Percentiles rank a stretch among this genome's conserved stretches.
These are phyloP conservation scores for Schizosaccharomyces japonicus DNA, from an alignment of 805 yeast genomes.

Conservation along the genomic window DNA sequence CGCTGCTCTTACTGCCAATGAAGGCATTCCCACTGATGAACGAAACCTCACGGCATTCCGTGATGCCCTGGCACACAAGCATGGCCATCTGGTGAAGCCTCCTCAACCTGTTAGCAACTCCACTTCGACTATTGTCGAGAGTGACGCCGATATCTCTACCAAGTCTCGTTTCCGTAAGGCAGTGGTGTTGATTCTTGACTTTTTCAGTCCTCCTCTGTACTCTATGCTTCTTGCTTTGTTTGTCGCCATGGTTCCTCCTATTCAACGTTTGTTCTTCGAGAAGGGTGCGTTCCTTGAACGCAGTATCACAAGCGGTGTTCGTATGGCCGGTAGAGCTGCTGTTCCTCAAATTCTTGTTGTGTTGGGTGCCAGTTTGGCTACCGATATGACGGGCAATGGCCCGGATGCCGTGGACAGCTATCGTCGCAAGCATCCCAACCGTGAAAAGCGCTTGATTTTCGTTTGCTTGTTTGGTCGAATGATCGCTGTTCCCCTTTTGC, in stretches of 20 bases:
- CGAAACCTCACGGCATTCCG: too few relatives aligned
- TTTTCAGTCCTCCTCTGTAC: constrained; percentile 24
- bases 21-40: too few relatives aligned
- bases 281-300: constrained; percentile 24
- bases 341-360: constrained; percentile 39
- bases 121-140: too few relatives aligned
- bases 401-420: constrained; percentile 10
- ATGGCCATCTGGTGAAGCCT: too few relatives aligned
- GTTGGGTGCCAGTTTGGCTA: constrained; percentile 35
- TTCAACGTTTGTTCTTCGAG: constrained; percentile 25
- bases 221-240: constrained; percentile 35
- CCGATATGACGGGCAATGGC: constrained; percentile 25
- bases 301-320: constrained; percentile 30
- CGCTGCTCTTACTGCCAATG: too few relatives aligned
- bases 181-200: background rate
- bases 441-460: constrained; percentile 23
- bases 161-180: background rate
- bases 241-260: constrained; percentile 32
- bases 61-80: too few relatives aligned
- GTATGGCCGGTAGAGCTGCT: constrained; percentile 32
- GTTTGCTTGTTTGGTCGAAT: constrained; percentile 35
- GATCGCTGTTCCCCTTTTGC: constrained; percentile 32
- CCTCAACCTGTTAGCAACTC: too few relatives aligned
- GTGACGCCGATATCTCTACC: too few relatives aligned
- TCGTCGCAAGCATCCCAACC: constrained; percentile 12